These are phyloP conservation scores for Ogataea paradorogensis DNA, from an alignment of 805 yeast genomes.

Conservation along the genomic window DNA sequence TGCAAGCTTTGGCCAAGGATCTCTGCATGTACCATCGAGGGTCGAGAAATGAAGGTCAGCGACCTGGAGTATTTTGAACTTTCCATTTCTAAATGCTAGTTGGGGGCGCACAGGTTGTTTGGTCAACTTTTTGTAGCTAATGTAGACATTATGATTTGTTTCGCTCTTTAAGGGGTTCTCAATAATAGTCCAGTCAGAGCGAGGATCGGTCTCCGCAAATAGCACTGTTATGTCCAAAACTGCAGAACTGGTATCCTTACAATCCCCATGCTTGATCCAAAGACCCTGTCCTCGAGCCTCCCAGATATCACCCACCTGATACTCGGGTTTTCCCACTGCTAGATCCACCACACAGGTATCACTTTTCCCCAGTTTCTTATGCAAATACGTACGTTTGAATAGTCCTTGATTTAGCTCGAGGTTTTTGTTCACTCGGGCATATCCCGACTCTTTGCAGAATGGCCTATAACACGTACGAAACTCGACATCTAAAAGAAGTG, in stretches of 20 bases:
- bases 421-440: constrained; percentile 21
- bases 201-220: constrained; percentile 78
- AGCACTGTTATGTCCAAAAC: constrained; percentile 63
- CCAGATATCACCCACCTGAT: constrained; percentile 5
- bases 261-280: constrained; percentile 57
- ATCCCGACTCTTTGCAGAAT: constrained; percentile 6
- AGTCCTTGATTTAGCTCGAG: constrained; percentile 14
- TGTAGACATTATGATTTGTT: constrained; percentile 25
- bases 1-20: constrained; percentile 51
- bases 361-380: constrained; percentile 13
- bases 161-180: constrained; percentile 8
- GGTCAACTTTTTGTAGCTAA: constrained; percentile 34
- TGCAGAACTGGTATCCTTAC: constrained; percentile 27
- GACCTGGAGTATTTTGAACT: constrained; percentile 78
- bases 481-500: constrained; percentile 20
- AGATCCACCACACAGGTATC: constrained; percentile 17
- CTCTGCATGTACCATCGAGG: constrained; percentile 75
- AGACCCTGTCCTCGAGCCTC: constrained; percentile 26
- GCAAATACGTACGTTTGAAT: constrained; percentile 15
- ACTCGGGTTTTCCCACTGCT: constrained; percentile 7
- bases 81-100: constrained; percentile 19
- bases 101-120: constrained; percentile 3
- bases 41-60: constrained; percentile 93
- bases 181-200: constrained; percentile 57
- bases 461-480: constrained; percentile 12